Evolutionary conservation across 441 rosid species (phyloP), one percentile per base, ranked within the genome.

Genomic region (Brassica hybrid): DNA sequence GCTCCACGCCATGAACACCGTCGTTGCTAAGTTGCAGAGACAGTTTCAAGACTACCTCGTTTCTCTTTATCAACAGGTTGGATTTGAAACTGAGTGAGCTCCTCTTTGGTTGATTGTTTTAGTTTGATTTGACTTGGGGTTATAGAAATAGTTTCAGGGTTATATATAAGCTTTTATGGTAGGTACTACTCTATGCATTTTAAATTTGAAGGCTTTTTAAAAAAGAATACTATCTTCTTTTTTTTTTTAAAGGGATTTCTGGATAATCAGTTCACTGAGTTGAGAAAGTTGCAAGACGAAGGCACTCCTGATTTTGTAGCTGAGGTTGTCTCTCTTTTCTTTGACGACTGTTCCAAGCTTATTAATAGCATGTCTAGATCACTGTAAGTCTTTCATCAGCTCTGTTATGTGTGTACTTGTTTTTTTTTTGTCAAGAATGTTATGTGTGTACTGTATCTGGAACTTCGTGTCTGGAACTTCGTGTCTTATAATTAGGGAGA

Each of bases 201-300:
- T 12, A 13, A 65, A 27, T 61, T 43, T 18, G 60, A 34, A 43
- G 76, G 43, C 3, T 66, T 72, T 57, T 45, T 13, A 4, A 2
- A 21, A 60, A 34, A 18, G 12, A 80, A 85, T 65, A 70, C 43
- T 71, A 79, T 76, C 10, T 30, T 30, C 34, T 34, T 34, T 6
- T 61, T 62, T 12, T n/a, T 76, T n/a, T 75, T 10, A 2, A 66
- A 93, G 97, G 91, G 89, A 18, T 83, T 83, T 76, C 67, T 93
- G 75, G 98, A 91, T 82, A 86, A 86, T 54, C 97, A 90, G 81
- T 94, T 90, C 72, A 43, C 81, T 32, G 88, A 88, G 87, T 82
- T 94, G 76, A 93, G 84, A 76, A 86, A 89, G 79, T 83, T 90
- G 83, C 94, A 91, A 85, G 97, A 93, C 74, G 95, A 88, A 69